A percentile compares a stretch with the other conserved stretches of the same genome.
These are phyloP conservation scores for Zoysia pacifica DNA, from an alignment of 176 grass and related monocot genomes.

Conservation along the genomic window DNA sequence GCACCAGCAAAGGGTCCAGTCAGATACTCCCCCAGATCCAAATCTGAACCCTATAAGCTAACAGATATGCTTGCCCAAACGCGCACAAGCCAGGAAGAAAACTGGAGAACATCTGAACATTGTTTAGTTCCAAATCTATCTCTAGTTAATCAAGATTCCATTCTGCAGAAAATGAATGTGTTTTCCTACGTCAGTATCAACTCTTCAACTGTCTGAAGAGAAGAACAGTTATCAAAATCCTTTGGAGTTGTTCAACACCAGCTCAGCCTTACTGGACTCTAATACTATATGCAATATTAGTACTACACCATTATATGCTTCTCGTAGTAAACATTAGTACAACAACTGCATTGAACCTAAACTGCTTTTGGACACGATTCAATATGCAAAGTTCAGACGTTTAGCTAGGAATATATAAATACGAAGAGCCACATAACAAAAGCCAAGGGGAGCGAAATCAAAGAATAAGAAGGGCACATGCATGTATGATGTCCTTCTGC, in stretches of 20 bases:
- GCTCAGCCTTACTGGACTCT: not conserved
- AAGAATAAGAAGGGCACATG: constrained; percentile 35
- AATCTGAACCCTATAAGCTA: constrained; percentile 45
- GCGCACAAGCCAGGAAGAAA: constrained; percentile 20
- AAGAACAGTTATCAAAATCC: constrained; percentile 22
- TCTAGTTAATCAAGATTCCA: constrained; percentile 22
- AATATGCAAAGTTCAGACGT: constrained; percentile 6
- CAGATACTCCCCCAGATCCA: constrained; percentile 48
- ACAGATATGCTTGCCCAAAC: constrained; percentile 21
- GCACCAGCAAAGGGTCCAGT: constrained; percentile 27
- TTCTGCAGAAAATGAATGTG: constrained; percentile 28
- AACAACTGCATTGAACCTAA: constrained; percentile 38
- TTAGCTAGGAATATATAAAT: constrained; percentile 10
- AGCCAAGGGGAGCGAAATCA: constrained; percentile 36
- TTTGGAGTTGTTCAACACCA: constrained; percentile 16
- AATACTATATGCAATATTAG: constrained; percentile 7
- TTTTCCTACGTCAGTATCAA: constrained; percentile 3
- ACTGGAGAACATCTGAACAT: constrained; percentile 29
- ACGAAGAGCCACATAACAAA: constrained; percentile 30
- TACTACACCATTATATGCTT: not conserved
- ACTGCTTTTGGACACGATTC: constrained; percentile 37
- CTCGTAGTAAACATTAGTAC: not conserved
- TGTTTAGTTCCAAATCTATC: constrained; percentile 26
- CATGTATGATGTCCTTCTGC: constrained; percentile 23
- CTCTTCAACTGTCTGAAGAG: not conserved